These are phyloP conservation scores for Secale cereale DNA, from an alignment of 176 grass and related monocot genomes.

Conservation along the genomic window DNA sequence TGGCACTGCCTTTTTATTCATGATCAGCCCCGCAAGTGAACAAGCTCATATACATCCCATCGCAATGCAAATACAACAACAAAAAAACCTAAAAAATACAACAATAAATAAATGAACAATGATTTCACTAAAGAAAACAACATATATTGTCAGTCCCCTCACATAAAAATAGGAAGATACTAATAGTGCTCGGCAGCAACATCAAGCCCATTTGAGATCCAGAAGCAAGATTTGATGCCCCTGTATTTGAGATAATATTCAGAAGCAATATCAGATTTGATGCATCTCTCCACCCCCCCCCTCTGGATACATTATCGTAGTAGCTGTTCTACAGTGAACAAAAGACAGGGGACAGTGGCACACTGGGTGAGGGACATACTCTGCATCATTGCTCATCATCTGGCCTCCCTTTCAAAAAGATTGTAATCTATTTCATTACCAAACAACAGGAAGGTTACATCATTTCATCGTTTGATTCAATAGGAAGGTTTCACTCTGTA, in stretches of 20 bases:
- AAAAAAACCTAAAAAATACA: neutral
- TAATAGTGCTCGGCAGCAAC: neutral
- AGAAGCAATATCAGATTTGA: constrained; percentile 13
- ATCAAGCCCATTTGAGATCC: neutral
- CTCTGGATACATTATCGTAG: neutral
- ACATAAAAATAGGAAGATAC: neutral
- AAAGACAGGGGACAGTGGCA: constrained; percentile 21
- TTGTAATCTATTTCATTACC: constrained; percentile 11
- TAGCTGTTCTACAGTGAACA: constrained; percentile 14
- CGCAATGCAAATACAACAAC: neutral
- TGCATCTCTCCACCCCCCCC: neutral
- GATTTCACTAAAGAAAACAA: too few relatives aligned
- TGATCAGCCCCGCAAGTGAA: neutral
- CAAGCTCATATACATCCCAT: neutral
- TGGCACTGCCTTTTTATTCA: neutral
- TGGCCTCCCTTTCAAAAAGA: neutral
- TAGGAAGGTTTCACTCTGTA: neutral
- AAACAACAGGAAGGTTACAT: neutral
- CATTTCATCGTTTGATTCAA: constrained; percentile 30
- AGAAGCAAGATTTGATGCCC: neutral
- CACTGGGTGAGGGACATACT: neutral
- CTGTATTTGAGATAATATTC: neutral
- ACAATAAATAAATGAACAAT: too few relatives aligned
- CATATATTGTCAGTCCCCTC: neutral
- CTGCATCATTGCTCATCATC: constrained; percentile 30